Evolutionary conservation across 257 asterid genomes (phyloP), one percentile per base, ranked within the genome.

Genomic region (Nicotiana attenuata): DNA sequence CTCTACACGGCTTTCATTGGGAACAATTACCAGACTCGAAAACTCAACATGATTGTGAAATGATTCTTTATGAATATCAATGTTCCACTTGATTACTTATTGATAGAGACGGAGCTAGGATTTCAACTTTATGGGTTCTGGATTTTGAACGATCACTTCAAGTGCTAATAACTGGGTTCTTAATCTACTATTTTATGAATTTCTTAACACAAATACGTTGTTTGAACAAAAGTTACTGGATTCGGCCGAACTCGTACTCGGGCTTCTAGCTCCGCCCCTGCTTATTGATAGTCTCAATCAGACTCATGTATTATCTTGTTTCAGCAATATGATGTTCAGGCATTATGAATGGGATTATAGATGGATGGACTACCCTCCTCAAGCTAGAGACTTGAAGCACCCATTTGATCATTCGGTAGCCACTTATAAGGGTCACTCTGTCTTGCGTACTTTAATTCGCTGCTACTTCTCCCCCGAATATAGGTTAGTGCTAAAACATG

Each of bases 281-380:
- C 45, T 41, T 41, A 41, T 7, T 41, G 10, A 69, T 7, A 52
- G 64, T 15, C 77, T 56, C 13, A 22, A 5, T 28, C 2, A 31
- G 61, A 35, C 35, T 41, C 65, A 24, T 67, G 52, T 31, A 7
- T 33, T 82, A 4, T 78, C 35, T 80, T 69, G 73, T 33, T 50
- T 83, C 89, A 95, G 98, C 82, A 71, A 85, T 78, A 81, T 29
- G 60, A 88, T 88, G 52, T 84, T 33, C 80, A 90, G 92, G 86
- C 91, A 92, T 80, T 91, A 84, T 64, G 97, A 93, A 53, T 95
- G 98, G 97, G 98, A 95, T 85, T 95, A 95, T 80, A 89, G 98
- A 91, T 92, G 94, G 98, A 95, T 95, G 98, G 98, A 95, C 66
- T 93, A 92, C 81, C 98, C 98, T 22, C 60, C 80, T 28, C 92